phyloP scores from a whole-genome alignment of 441 rosid genomes.

The Melastoma candidum region DNA sequence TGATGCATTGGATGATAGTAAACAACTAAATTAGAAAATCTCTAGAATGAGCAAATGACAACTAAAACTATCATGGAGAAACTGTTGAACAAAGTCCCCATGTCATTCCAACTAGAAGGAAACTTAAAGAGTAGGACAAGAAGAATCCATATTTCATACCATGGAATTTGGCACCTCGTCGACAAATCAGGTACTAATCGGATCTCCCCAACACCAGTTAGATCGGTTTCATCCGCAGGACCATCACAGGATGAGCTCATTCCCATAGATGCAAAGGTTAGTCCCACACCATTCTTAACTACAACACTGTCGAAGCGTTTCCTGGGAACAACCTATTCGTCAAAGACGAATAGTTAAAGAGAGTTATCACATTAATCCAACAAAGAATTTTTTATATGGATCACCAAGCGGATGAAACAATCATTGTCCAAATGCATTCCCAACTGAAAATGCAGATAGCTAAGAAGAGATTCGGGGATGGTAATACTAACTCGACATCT shows the following conservation, averaged over 20 bases:
- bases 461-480: constrained; percentile 1
- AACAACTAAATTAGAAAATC: too few relatives aligned
- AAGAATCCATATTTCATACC: constrained; percentile 30
- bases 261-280: constrained; percentile 75
- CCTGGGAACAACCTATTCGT: constrained; percentile 58
- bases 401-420: too few relatives aligned
- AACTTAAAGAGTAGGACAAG: too few relatives aligned
- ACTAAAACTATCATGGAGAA: too few relatives aligned
- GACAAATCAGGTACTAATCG: constrained; percentile 81
- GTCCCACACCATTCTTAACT: constrained; percentile 67
- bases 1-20: too few relatives aligned
- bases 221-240: constrained; percentile 63
- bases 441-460: too few relatives aligned
- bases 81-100: too few relatives aligned
- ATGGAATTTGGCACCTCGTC: constrained; percentile 59
- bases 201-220: constrained; percentile 77
- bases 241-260: constrained; percentile 66
- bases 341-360: constrained; percentile 6
- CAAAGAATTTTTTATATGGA: too few relatives aligned
- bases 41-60: too few relatives aligned
- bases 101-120: too few relatives aligned
- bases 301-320: constrained; percentile 60
- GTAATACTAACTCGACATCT: constrained; percentile 75
- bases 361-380: not conserved
- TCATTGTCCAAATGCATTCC: too few relatives aligned